phyloP scores from a whole-genome alignment of 2,329 filamentous ascomycete genomes.

The Raffaelea arxii region DNA sequence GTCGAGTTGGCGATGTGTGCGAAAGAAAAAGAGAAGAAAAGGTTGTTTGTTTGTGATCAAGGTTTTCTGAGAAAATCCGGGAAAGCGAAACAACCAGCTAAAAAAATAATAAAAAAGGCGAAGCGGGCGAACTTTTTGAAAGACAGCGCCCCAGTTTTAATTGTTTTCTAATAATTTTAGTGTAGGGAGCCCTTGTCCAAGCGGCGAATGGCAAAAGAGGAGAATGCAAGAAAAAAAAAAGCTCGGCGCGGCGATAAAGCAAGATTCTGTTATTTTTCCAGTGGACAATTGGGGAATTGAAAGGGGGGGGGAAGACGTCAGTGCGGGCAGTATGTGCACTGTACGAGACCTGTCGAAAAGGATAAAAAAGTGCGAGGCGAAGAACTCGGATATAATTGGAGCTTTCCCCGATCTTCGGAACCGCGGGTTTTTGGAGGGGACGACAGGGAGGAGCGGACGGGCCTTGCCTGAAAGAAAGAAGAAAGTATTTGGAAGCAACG shows the following conservation, averaged over 20 bases:
- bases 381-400: conserved; percentile 6
- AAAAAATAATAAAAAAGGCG: not conserved
- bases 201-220: conserved; percentile 7
- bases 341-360: no score
- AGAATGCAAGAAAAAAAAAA: conserved; percentile 6
- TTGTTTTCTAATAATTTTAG: not conserved
- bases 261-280: no score
- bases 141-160: not conserved
- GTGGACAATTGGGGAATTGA: not conserved
- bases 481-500: not conserved
- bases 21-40: not conserved
- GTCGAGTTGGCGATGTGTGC: not conserved
- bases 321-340: not conserved
- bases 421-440: not conserved
- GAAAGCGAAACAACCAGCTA: no score
- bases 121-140: not conserved
- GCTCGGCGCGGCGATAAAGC: conserved; percentile 7
- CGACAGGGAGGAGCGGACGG: not conserved
- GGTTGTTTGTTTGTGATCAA: no score
- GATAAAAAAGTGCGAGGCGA: conserved; percentile 2
- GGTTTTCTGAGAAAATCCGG: no score
- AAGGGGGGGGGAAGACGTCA: not conserved
- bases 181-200: not conserved
- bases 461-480: no score
- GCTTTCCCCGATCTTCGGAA: conserved; percentile 2